These are phyloP conservation scores for Eragrostis tef DNA, from an alignment of 202 grass and related monocot genomes.

Conservation along the genomic window DNA sequence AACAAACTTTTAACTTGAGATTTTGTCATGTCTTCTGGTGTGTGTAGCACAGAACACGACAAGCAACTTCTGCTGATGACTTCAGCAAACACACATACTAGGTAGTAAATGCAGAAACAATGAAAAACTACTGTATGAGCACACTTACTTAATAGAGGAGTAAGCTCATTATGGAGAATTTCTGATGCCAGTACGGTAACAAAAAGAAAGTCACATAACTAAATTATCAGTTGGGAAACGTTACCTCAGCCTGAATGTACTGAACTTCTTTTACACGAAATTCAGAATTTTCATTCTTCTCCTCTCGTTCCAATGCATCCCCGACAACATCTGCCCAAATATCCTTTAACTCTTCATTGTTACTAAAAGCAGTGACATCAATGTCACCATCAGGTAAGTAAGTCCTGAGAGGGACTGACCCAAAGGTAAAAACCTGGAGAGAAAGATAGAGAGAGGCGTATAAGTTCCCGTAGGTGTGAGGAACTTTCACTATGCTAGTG, in stretches of 20 bases:
- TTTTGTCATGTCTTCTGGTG: slow-evolving; percentile 23
- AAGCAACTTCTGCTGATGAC: slow-evolving; percentile 35
- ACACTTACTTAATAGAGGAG: slow-evolving; percentile 24
- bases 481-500: slow-evolving; percentile 15
- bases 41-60: slow-evolving; percentile 29
- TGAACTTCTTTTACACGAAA: slow-evolving; percentile 91
- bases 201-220: slow-evolving; percentile 6
- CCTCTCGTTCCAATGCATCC: slow-evolving; percentile 77
- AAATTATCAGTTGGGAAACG: slow-evolving; percentile 21
- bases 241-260: slow-evolving; percentile 93
- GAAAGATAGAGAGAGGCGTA: not conserved
- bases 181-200: not conserved
- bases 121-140: not conserved
- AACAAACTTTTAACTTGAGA: slow-evolving; percentile 21
- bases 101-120: not conserved
- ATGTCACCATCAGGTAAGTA: slow-evolving; percentile 99
- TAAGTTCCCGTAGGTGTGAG: slow-evolving; percentile 15
- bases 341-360: slow-evolving; percentile 76
- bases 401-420: slow-evolving; percentile 90
- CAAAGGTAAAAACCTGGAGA: slow-evolving; percentile 83
- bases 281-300: slow-evolving; percentile 77
- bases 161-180: not conserved
- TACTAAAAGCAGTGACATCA: slow-evolving; percentile 81
- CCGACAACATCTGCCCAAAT: slow-evolving; percentile 77
- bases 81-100: not conserved